phyloP scores from a whole-genome alignment of 345 rosid species.

The Moricandia moricandioides region DNA sequence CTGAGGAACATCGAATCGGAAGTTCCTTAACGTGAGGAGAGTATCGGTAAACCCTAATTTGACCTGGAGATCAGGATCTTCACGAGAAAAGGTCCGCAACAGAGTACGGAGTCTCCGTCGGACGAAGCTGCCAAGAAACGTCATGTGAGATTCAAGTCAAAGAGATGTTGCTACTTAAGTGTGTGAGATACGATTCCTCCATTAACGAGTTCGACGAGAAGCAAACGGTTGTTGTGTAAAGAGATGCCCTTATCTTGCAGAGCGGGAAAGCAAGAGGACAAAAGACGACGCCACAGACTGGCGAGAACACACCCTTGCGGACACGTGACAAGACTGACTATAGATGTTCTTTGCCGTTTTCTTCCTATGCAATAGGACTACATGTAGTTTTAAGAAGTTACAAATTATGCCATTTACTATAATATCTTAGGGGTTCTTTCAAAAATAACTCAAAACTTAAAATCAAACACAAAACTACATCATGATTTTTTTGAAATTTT shows the following conservation, averaged over 20 bases:
- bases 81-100: slow-evolving; percentile 63
- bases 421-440: no score
- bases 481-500: no score
- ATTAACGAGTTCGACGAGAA: slow-evolving; percentile 10
- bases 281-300: slow-evolving; percentile 12
- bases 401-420: neutral
- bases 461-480: no score
- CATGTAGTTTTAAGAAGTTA: neutral
- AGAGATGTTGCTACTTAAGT: neutral
- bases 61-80: slow-evolving; percentile 63
- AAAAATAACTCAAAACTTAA: no score
- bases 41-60: slow-evolving; percentile 61
- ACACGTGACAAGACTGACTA: slow-evolving; percentile 25
- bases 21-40: slow-evolving; percentile 42
- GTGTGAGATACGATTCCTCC: slow-evolving; percentile 12
- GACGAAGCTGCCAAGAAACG: slow-evolving; percentile 47
- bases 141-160: slow-evolving; percentile 22
- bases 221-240: neutral
- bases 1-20: slow-evolving; percentile 48
- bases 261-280: slow-evolving; percentile 43
- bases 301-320: neutral
- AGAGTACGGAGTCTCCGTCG: slow-evolving; percentile 56
- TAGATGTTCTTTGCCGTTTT: slow-evolving; percentile 22
- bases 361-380: neutral
- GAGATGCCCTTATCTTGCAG: slow-evolving; percentile 23